Evolutionary conservation across 2,329 filamentous ascomycete species (phyloP), one percentile per base, ranked within the genome.

Genomic region (Phyllosticta ampelicida): DNA sequence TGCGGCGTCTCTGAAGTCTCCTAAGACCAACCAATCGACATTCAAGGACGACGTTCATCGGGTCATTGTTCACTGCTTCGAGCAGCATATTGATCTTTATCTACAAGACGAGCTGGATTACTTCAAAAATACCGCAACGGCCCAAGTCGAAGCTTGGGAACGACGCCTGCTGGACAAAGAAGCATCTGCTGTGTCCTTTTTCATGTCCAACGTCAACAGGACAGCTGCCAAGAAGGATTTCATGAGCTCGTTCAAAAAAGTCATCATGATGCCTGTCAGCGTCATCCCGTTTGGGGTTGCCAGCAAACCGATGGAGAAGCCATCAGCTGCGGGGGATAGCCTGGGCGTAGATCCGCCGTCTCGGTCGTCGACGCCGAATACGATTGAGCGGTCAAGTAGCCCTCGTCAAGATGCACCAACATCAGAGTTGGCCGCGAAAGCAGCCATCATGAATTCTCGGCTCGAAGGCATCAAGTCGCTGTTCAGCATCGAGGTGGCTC

Each of bases 221-320:
- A 90, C 95, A 70, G 94, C 90, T 0, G 94, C 95, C 62, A 99
- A 99, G 74, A 89, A 90, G 64, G 94, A 99, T 70, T 99, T 99
- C 66, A 70, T 99, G 61, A 94, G 86, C 51, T 96, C 91, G 0
- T 99, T 99, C 78, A 96, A 90, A 69, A 97, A 97, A 72, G 94
- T 99, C 9, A 89, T 99, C 63, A 96, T 99, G 91, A 95, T 96
- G 85, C 94, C 94, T 1, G 92, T 99, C 53, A 95, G 89, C 55
- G 92, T 90, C 9, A 77, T 97, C 3, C 77, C 61, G 2, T 60
- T 60, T 36, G 36, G 36, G 13, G 57, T 56, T 20, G 73, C 71
- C 18, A 69, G 68, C 50, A 77, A 72, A 61, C 65, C 72, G 20
- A 61, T 68, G n/a, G 60, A 60, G 28, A 54, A 61, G 19, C 58